Evolutionary conservation across 108 stramenopile species (phyloP).

Genomic region (Cyclotella distinguenda): DNA sequence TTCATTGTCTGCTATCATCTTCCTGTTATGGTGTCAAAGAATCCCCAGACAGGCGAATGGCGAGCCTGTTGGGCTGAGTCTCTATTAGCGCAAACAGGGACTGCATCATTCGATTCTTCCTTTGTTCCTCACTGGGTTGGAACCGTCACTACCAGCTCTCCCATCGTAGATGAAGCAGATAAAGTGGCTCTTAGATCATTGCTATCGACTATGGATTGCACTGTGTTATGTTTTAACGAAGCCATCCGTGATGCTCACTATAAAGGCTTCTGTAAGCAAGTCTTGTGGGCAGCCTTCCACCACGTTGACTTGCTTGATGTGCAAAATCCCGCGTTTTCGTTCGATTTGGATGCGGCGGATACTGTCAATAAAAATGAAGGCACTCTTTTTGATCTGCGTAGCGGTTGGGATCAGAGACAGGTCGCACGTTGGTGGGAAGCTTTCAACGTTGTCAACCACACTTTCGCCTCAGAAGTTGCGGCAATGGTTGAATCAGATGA

Average conservation of each 20-base stretch:
- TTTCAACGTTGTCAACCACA: conserved; percentile 89
- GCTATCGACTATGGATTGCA: conserved; percentile 66
- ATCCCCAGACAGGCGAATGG: conserved; percentile 46
- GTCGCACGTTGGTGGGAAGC: conserved; percentile 86
- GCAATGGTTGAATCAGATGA: conserved; percentile 88
- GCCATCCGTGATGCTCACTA: conserved; percentile 62
- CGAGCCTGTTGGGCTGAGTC: conserved; percentile 64
- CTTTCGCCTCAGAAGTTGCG: conserved; percentile 85
- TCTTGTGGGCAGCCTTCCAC: conserved; percentile 96
- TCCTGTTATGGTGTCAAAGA: conserved; percentile 53
- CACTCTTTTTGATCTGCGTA: too few relatives aligned
- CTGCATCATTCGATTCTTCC: conserved; percentile 34
- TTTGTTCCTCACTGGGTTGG: conserved; percentile 69
- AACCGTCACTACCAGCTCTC: conserved; percentile 41
- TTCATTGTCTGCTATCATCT: conserved; percentile 73
- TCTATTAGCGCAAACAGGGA: conserved; percentile 62
- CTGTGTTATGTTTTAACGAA: conserved; percentile 61
- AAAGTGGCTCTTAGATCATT: conserved; percentile 37
- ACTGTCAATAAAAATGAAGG: too few relatives aligned
- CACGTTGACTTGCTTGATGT: too few relatives aligned
- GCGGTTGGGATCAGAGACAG: too few relatives aligned
- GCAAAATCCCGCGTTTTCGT: conserved; percentile 73
- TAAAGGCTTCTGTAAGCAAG: conserved; percentile 95
- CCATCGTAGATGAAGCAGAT: conserved; percentile 50
- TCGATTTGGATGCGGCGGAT: conserved; percentile 62